Evolutionary conservation across 2,329 filamentous ascomycete species (phyloP).

Genomic region (Arthrobotrys musiformis): DNA sequence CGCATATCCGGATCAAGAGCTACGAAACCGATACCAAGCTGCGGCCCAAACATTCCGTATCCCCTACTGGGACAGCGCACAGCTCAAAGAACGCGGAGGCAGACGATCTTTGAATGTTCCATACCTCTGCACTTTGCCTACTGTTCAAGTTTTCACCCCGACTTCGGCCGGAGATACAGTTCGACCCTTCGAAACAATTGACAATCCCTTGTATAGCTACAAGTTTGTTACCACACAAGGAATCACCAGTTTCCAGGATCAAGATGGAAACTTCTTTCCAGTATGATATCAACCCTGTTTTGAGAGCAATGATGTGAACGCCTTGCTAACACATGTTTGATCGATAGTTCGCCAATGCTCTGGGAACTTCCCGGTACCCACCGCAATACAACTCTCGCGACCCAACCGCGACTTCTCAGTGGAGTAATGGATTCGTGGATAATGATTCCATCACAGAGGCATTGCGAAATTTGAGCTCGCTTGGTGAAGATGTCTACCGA

Average conservation of each 20-base stretch:
- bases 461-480: constrained; percentile 42
- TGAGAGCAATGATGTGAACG: not conserved
- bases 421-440: constrained; percentile 60
- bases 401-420: constrained; percentile 61
- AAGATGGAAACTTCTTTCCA: constrained; percentile 60
- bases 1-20: constrained; percentile 54
- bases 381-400: constrained; percentile 55
- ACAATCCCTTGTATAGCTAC: constrained; percentile 69
- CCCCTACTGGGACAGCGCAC: constrained; percentile 51
- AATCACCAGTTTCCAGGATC: constrained; percentile 62
- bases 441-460: constrained; percentile 61
- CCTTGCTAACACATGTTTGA: not conserved
- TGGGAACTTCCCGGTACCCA: constrained; percentile 50
- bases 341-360: constrained; percentile 60
- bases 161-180: constrained; percentile 57
- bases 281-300: constrained; percentile 54
- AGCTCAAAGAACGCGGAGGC: constrained; percentile 49
- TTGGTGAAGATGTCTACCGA: constrained; percentile 51
- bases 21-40: constrained; percentile 30
- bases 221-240: constrained; percentile 63
- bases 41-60: constrained; percentile 40
- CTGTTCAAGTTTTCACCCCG: constrained; percentile 59
- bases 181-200: constrained; percentile 61
- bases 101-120: constrained; percentile 65
- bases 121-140: constrained; percentile 55